These are phyloP conservation scores for Raphidocelis subcapitata DNA, from an alignment of 139 green algal genomes.

Conservation along the genomic window DNA sequence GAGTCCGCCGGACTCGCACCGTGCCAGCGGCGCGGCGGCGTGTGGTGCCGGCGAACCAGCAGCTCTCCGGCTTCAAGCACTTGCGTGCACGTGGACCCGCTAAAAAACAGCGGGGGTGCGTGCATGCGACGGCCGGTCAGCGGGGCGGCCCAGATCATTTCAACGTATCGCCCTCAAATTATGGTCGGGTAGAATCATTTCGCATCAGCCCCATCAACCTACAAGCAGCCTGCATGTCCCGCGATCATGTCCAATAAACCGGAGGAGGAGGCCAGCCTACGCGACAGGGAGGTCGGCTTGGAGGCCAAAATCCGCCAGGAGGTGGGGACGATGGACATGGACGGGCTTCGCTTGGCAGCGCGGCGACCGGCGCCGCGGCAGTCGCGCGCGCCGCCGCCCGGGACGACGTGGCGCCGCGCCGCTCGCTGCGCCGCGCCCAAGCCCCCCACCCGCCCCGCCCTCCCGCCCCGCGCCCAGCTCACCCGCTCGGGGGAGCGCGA, in stretches of 20 bases:
- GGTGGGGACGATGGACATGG: constrained; percentile 1
- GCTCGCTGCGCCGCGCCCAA: neutral
- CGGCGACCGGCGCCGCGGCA: neutral
- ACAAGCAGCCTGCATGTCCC: too few species aligned
- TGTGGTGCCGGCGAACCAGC: too few species aligned
- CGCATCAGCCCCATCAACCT: constrained; percentile 1
- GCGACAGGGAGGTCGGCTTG: constrained; percentile 5
- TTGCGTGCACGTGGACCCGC: too few species aligned
- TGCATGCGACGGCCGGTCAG: too few species aligned
- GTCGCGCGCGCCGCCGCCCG: neutral
- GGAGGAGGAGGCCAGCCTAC: neutral
- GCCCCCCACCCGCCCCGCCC: neutral
- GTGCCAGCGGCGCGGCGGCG: too few species aligned
- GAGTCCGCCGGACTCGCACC: too few species aligned
- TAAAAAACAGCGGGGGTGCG: too few species aligned
- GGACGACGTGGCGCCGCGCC: neutral
- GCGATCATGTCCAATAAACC: neutral
- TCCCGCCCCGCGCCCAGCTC: constrained; percentile 26
- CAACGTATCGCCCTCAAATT: too few species aligned
- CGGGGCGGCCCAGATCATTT: too few species aligned
- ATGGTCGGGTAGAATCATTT: too few species aligned
- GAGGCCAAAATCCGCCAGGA: constrained; percentile 38
- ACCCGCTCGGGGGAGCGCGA: constrained; percentile 45
- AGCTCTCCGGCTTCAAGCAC: too few species aligned
- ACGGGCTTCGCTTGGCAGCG: neutral